phyloP scores from a whole-genome alignment of 176 grass and related monocot species.

The Tillandsia fasciculata region DNA sequence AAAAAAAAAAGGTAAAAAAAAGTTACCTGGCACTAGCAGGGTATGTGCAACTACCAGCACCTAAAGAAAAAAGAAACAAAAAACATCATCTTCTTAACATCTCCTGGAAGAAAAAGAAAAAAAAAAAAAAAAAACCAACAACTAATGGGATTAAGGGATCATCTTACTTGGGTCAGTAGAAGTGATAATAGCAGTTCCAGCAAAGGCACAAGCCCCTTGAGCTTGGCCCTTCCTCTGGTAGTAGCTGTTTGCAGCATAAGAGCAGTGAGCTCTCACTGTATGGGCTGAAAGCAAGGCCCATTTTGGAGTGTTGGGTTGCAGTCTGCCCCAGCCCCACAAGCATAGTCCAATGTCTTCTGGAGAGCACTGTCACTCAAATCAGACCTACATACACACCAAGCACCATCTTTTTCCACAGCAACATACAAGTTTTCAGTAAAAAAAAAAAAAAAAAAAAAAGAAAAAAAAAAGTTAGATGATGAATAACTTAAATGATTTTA shows the following conservation, averaged over 20 bases:
- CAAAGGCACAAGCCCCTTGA: slow-evolving; percentile 55
- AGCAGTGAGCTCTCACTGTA: slow-evolving; percentile 70
- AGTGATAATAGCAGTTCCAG: slow-evolving; percentile 27
- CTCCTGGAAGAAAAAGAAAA: neutral
- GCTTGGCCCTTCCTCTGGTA: slow-evolving; percentile 67
- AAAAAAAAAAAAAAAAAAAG: neutral
- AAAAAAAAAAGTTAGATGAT: neutral
- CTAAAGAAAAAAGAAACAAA: slow-evolving; percentile 27
- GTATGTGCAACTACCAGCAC: slow-evolving; percentile 44
- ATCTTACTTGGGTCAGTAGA: slow-evolving; percentile 52
- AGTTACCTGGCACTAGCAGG: slow-evolving; percentile 60
- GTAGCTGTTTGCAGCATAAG: slow-evolving; percentile 90
- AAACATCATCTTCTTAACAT: neutral
- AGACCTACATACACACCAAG: slow-evolving; percentile 62
- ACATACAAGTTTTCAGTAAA: neutral
- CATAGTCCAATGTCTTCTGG: slow-evolving; percentile 79
- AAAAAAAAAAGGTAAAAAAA: neutral
- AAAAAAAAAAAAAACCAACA: neutral
- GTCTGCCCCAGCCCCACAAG: slow-evolving; percentile 67
- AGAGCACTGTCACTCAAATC: slow-evolving; percentile 34
- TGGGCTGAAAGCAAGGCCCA: slow-evolving; percentile 54
- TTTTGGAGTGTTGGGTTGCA: slow-evolving; percentile 45
- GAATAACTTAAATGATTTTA: too few species aligned
- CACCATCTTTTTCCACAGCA: slow-evolving; percentile 33
- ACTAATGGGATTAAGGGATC: neutral